A percentile compares a stretch with the other conserved stretches of the same genome.
Conservation (phyloP, 2,329 filamentous ascomycete genomes). For the Stromatinia cepivora region DNA sequence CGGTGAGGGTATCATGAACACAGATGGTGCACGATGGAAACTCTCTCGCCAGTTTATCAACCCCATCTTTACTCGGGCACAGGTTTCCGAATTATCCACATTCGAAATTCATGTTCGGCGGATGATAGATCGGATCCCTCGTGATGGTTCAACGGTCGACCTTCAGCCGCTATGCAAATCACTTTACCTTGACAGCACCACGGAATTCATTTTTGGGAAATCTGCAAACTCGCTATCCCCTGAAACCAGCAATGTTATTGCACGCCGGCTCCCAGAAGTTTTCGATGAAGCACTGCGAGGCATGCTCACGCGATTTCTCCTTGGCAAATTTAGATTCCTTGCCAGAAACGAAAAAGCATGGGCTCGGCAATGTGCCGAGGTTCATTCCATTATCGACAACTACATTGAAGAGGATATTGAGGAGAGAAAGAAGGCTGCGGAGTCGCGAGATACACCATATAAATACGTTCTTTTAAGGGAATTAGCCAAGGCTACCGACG, state of each 20-base stretch:
- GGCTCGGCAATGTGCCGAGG: constrained; percentile 17
- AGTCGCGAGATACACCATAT: neutral
- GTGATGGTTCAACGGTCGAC: constrained; percentile 57
- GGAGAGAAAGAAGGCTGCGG: neutral
- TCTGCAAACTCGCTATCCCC: constrained; percentile 38
- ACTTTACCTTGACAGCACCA: constrained; percentile 59
- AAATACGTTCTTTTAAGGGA: constrained; percentile 50
- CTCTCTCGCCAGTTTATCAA: neutral
- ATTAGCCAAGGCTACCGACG: constrained; percentile 47
- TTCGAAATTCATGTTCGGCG: constrained; percentile 70
- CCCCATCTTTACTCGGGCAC: constrained; percentile 55
- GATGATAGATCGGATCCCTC: constrained; percentile 59
- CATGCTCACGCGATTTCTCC: constrained; percentile 15
- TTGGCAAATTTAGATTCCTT: constrained; percentile 22
- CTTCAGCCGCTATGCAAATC: constrained; percentile 54
- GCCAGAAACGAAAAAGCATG: constrained; percentile 8
- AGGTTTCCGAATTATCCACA: constrained; percentile 65
- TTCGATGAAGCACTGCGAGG: constrained; percentile 24
- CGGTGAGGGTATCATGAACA: neutral
- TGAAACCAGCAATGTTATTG: neutral
- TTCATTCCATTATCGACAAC: constrained; percentile 23
- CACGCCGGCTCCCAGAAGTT: constrained; percentile 1
- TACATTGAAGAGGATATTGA: constrained; percentile 25
- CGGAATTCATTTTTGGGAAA: constrained; percentile 27
- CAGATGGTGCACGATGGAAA: constrained; percentile 1